These are phyloP conservation scores for Diplotaxis tenuifolia DNA, from an alignment of 345 rosid species.

Conservation along the genomic window DNA sequence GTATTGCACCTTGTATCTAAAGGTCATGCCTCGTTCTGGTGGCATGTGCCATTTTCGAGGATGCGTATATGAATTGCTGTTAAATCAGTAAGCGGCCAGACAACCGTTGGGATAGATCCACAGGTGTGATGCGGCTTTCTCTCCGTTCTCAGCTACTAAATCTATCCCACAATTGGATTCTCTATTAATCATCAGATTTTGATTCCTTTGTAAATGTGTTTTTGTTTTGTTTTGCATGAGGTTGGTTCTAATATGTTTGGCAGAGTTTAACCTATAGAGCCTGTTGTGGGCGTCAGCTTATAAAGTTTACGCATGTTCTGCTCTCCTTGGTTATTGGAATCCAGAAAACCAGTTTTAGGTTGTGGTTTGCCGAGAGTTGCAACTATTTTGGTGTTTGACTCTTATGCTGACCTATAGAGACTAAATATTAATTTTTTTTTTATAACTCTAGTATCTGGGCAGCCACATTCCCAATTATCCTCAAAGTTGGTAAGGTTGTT, in stretches of 20 bases:
- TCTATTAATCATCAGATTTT: neutral
- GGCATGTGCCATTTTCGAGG: conserved; percentile 16
- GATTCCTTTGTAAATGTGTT: neutral
- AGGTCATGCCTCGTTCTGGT: conserved; percentile 18
- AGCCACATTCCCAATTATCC: too few species aligned
- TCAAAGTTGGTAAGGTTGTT: too few species aligned
- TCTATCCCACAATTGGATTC: conserved; percentile 14
- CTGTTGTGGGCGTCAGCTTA: too few species aligned
- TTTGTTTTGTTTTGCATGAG: neutral
- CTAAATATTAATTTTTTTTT: too few species aligned
- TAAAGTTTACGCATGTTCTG: too few species aligned
- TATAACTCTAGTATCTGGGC: too few species aligned
- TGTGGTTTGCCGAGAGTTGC: too few species aligned
- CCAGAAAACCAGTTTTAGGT: too few species aligned
- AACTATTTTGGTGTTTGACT: too few species aligned
- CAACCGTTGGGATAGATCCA: conserved; percentile 38
- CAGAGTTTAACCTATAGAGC: too few species aligned
- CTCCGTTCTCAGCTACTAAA: conserved; percentile 37
- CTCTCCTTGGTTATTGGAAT: too few species aligned
- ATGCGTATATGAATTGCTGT: conserved; percentile 25
- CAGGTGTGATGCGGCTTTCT: conserved; percentile 22
- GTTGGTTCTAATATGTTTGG: neutral
- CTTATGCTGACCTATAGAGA: too few species aligned
- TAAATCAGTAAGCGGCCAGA: conserved; percentile 37
- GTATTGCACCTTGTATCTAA: conserved; percentile 16